Base-by-base conservation (phyloP, 1,284 basidiomycete genomes). In the Ganoderma sp. region DNA sequence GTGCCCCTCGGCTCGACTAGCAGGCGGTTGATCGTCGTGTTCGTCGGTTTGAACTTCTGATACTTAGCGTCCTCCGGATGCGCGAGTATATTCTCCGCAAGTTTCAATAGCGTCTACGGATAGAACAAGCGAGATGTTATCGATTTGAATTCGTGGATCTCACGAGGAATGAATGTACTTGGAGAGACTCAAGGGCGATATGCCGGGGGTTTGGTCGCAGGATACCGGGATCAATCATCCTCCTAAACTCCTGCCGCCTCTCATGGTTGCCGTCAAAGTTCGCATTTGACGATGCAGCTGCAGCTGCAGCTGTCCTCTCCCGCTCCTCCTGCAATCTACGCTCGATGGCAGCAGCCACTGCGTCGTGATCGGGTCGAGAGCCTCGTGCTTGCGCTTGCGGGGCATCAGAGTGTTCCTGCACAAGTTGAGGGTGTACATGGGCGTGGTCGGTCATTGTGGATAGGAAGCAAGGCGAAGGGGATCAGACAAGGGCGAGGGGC, bases 151-250 rank as follows among this genome's bases (percentile, higher is more conserved):
- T 15, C 25, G 7, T 25, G 15, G 22, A 14, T 10, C 28, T 39
- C 12, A 42, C 15, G 52, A 10, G 48, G 58, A 42, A 34, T 61
- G 67, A 71, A 76, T 76, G 73, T 83, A 88, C 92, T 84, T 87
- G 87, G 73, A 94, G 80, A 64, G 90, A 85, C 68, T 85, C 82
- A 71, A 86, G 75, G 1, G 88, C 88, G 64, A 86, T 80, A 65
- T 85, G 84, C 70, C 84, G 84, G n/a, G 88, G 78, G 75, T 93
- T 93, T 4, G 87, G 89, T 5, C 92, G 84, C 64, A 87, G 75
- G 73, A 94, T 93, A n/a, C 90, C 91, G 52, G 91, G 91, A 74
- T 90, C 89, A 69, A 93, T 85, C 67, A 94, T 81, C 59, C 93
- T 83, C 63, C 93, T 84, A 76, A 94, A 93, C 68, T 82, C 81